Base-by-base conservation (phyloP, 2,329 filamentous ascomycete species). In the Ophiostoma angusticollis region DNA sequence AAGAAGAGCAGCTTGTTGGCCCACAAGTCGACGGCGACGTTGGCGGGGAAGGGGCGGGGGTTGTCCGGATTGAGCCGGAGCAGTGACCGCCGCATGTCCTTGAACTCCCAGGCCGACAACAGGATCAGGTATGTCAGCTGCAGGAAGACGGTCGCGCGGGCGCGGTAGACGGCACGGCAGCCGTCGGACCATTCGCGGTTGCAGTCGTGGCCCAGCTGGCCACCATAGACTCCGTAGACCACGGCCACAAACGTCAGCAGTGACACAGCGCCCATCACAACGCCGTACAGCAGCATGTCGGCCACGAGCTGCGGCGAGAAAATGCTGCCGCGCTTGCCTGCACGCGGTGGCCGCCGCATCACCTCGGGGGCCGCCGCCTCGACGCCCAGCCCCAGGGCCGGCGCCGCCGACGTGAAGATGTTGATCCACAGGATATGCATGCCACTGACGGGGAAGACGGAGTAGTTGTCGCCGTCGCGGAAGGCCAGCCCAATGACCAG, bases 371-470 rank as follows among this genome's bases (percentile, higher is more conserved):
- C 74, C 0, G 84, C 83, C 31, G 69, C 63, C 58, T 93, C 85
- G 49, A 85, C 80, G 16, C 85, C 84, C 1, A 94, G 72, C 31
- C 85, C 86, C 63, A 94, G 91, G 42, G 87, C 86, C 1, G 85
- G 85, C 57, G 91, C 76, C 1, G 80, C 83, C 29, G 83, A 89
- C 0, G 86, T 94, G 40, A 91, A 72, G 81, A 93, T 89, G 59
- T 93, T 93, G 57, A 94, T 84, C 85, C 84, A 94, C 43, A 94
- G 72, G 46, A 93, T 89, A 51, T 93, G 79, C 9, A 93, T 75
- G 0, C 86, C 84, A 0, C 83, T 77, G 31, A 93, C 73, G 5
- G 85, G 86, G 57, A 93, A 93, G 9, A 93, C 84, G 0, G 84
- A 91, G 44, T 83, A 70, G 8, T 73, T 70, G 9, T 67, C 63